Evolutionary conservation across 2,329 filamentous ascomycete genomes (phyloP), one percentile per base, ranked within the genome.

Genomic region (Fusarium napiforme): DNA sequence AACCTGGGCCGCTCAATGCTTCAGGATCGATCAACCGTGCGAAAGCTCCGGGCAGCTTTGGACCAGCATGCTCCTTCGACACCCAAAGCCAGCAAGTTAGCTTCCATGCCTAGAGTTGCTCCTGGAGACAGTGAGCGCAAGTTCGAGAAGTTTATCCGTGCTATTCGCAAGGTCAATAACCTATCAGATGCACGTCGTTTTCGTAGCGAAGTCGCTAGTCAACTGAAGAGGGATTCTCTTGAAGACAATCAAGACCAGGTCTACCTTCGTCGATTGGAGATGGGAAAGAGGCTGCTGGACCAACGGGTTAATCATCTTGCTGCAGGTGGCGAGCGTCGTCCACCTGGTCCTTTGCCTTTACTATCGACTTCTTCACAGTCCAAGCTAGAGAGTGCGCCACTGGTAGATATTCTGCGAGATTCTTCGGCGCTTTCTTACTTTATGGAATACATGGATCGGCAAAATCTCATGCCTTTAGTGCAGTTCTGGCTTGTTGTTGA

Each of bases 401-500:
- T 98, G 5, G 89, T 92, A 18, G 95, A 98, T 73, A 87, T 99
- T n/a, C 87, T 99, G 65, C 93, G 95, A 75, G 95, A 97, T 81
- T 90, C 96, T 5, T 93, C 96, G 2, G 96, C 94, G 1, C 86
- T 99, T 14, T 98, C 96, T 5, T 99, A 97, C 80, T 98, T 99
- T 84, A 99, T 99, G 96, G 96, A 99, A 80, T 98, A 95, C 79
- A 99, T 99, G 96, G 96, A 99, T 80, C 91, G 96, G 46, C 93
- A 95, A 79, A 88, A 89, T 21, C 86, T 96, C 32, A 96, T 98
- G 92, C 89, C 93, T 19, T 85, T 98, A 52, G 95, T 99, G 10
- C 96, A 99, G 78, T 99, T 98, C 82, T 99, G 96, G 95, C 91
- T 99, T 45, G 96, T 98, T 7, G 96, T 98, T 10, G 96, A 99